Evolutionary conservation across 2,329 filamentous ascomycete genomes (phyloP), one percentile per base, ranked within the genome.

Genomic region (Claviceps capensis): DNA sequence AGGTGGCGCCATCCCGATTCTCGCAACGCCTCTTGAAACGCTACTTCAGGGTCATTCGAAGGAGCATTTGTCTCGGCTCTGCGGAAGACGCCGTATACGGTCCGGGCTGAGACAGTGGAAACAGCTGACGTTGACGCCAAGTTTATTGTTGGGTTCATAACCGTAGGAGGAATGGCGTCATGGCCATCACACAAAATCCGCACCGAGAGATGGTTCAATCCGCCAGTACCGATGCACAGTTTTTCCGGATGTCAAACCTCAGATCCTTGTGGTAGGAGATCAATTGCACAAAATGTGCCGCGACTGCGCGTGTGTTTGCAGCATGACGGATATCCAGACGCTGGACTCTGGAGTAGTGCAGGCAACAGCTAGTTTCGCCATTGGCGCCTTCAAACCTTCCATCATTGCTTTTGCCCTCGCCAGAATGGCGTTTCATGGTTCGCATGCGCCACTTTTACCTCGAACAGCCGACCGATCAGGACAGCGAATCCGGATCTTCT

Each of bases 391-490:
- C 5, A 14, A 22, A 17, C 3, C 5, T 16, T 19, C 11, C n/a
- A 26, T 30, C 11, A 34, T n/a, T 14, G 13, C 22, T 42, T 23
- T 42, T 17, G 26, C 22, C 47, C 46, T 26, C 40, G 26, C 41
- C 41, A 46, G 26, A 42, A 41, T 23, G 22, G 17, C 30, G 37
- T 41, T 41, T 59, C 55, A 16, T 60, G 48, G 6, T 55, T 42
- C 0, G 57, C 50, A 4, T 54, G 61, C 63, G 7, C 60, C 53
- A 16, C 62, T 62, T 5, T 66, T 68, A 7, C 62, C 61, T 11
- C 67, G 68, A 43, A 69, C 61, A 8, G 67, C 67, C 0, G 69
- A 67, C 5, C 67, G 56, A 53, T 70, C 66, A 0, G 58, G 52
- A 51, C 55, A 54, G 52, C 69, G 59, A 46, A 69, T 59, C 36